These are phyloP conservation scores for Dactylellina drechsleri DNA, from an alignment of 2,329 filamentous ascomycete genomes.

Conservation along the genomic window DNA sequence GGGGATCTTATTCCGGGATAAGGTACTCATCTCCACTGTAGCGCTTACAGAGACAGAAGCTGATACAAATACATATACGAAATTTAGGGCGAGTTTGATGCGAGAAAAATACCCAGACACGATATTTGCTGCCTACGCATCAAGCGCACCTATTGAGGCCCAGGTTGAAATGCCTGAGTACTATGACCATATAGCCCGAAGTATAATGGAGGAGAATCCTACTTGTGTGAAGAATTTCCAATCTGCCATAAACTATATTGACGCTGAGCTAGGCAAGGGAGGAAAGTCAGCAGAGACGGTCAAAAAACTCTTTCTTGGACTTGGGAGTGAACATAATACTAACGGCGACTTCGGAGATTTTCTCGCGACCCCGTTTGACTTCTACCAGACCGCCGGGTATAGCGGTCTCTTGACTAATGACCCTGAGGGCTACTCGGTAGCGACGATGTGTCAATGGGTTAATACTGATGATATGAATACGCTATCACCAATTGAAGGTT, in stretches of 20 bases:
- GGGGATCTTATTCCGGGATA: slow-evolving; percentile 64
- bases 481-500: slow-evolving; percentile 5
- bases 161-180: slow-evolving; percentile 66
- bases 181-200: slow-evolving; percentile 66
- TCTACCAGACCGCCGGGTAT: slow-evolving; percentile 64
- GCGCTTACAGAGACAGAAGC: neutral
- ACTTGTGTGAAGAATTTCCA: slow-evolving; percentile 64
- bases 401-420: slow-evolving; percentile 58
- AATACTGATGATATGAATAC: slow-evolving; percentile 58
- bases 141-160: slow-evolving; percentile 65
- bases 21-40: slow-evolving; percentile 53
- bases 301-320: slow-evolving; percentile 66
- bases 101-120: slow-evolving; percentile 60
- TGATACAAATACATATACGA: neutral
- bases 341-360: slow-evolving; percentile 65
- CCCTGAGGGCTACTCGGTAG: slow-evolving; percentile 57
- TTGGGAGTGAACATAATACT: slow-evolving; percentile 63
- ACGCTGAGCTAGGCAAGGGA: slow-evolving; percentile 62
- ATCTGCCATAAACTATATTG: slow-evolving; percentile 65
- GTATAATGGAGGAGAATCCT: slow-evolving; percentile 62
- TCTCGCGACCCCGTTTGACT: slow-evolving; percentile 55
- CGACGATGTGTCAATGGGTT: slow-evolving; percentile 65
- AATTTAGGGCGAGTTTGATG: slow-evolving; percentile 23
- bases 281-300: slow-evolving; percentile 61
- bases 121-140: slow-evolving; percentile 62